Percentiles rank a stretch among this genome's conserved stretches.
These are phyloP conservation scores for Cetraspora pellucida DNA, from an alignment of 192 early-diverging fungal species.

Conservation along the genomic window DNA sequence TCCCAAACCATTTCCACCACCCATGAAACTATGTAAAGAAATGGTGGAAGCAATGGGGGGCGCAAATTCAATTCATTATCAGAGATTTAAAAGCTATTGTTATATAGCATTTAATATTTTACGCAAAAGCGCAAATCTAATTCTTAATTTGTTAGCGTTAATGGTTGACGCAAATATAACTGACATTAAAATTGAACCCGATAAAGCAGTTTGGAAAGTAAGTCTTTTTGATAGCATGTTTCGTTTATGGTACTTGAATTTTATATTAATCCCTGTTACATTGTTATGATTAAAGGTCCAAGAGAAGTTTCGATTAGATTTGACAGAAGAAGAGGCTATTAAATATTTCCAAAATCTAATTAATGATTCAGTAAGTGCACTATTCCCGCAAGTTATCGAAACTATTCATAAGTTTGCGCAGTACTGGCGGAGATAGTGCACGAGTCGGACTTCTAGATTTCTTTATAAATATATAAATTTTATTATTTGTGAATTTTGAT, in stretches of 20 bases:
- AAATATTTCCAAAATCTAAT: constrained; percentile 91
- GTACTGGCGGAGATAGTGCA: constrained; percentile 65
- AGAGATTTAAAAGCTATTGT: constrained; percentile 90
- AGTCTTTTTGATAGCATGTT: not conserved
- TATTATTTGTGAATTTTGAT: not conserved
- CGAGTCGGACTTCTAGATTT: not conserved
- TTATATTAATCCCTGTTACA: not conserved
- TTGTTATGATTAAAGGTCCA: constrained; percentile 68
- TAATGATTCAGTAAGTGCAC: constrained; percentile 89
- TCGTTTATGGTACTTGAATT: not conserved
- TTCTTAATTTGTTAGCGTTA: constrained; percentile 95
- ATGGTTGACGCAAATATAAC: constrained; percentile 98
- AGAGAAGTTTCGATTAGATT: constrained; percentile 91
- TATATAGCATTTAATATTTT: constrained; percentile 94
- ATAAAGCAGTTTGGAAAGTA: constrained; percentile 94
- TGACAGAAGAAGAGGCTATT: constrained; percentile 93
- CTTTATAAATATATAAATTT: not conserved
- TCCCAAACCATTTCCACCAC: constrained; percentile 99
- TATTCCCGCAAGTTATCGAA: constrained; percentile 98
- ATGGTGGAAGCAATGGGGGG: constrained; percentile 99
- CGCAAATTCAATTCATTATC: constrained; percentile 82
- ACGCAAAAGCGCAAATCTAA: constrained; percentile 91
- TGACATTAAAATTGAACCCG: constrained; percentile 97
- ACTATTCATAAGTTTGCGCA: constrained; percentile 96
- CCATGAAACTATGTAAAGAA: constrained; percentile 99